These are phyloP conservation scores for Cucurbita moschata DNA, from an alignment of 306 rosid genomes.

Conservation along the genomic window DNA sequence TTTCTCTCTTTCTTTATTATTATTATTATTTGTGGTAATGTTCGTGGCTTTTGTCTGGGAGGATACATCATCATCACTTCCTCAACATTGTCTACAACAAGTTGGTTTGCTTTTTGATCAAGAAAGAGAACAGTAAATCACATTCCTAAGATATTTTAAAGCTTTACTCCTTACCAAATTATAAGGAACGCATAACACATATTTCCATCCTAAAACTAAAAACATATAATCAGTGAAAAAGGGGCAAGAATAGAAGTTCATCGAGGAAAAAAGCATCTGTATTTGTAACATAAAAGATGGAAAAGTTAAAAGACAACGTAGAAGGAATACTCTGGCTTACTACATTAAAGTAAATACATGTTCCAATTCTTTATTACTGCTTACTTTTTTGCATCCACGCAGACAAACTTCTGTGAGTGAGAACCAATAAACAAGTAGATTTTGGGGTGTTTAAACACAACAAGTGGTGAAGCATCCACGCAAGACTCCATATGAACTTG, in stretches of 20 bases:
- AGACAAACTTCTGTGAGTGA: slow-evolving; percentile 69
- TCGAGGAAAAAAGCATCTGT: not conserved
- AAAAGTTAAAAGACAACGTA: not conserved
- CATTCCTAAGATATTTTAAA: no score
- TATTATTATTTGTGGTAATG: no score
- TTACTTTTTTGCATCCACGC: slow-evolving; percentile 74
- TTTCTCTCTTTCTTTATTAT: no score
- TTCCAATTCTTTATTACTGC: not conserved
- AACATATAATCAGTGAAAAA: not conserved
- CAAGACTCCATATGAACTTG: slow-evolving; percentile 74
- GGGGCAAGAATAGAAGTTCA: not conserved
- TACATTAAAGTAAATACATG: not conserved
- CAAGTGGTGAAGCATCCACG: slow-evolving; percentile 87
- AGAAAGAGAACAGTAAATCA: no score
- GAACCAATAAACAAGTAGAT: slow-evolving; percentile 72
- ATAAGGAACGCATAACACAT: not conserved
- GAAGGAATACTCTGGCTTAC: not conserved
- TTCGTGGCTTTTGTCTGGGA: no score
- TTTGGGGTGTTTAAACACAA: slow-evolving; percentile 40
- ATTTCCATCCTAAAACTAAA: not conserved
- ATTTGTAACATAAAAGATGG: not conserved
- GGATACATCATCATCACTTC: no score
- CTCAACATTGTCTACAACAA: no score
- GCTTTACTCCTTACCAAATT: no score
- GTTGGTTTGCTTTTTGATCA: no score